Percentiles rank a stretch among this genome's conserved stretches.
These are phyloP conservation scores for Cercospora sp. DNA, from an alignment of 2,329 filamentous ascomycete species.

Conservation along the genomic window DNA sequence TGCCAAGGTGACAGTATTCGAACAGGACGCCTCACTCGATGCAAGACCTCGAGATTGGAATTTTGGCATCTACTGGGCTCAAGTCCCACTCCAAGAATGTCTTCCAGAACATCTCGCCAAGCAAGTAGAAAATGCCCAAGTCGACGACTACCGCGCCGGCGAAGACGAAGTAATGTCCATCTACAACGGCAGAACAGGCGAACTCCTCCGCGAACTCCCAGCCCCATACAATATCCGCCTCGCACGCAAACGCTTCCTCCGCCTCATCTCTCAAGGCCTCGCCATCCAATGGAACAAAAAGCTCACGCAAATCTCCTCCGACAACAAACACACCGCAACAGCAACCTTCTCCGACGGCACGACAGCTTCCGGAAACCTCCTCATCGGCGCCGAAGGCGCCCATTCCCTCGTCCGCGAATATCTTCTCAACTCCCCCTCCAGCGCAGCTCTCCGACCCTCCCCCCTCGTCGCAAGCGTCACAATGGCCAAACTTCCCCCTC, in stretches of 20 bases:
- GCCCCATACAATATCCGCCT: constrained; percentile 26
- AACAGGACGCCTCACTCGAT: constrained; percentile 23
- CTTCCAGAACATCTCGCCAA: constrained; percentile 21
- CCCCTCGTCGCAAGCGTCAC: constrained; percentile 23
- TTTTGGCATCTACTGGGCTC: constrained; percentile 27
- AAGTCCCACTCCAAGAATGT: constrained; percentile 25
- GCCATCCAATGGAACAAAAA: constrained; percentile 23
- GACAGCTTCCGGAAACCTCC: constrained; percentile 28
- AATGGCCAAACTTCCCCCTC: constrained; percentile 21
- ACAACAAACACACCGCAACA: constrained; percentile 16
- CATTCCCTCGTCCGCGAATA: constrained; percentile 34
- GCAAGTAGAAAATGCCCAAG: constrained; percentile 23
- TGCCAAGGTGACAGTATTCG: constrained; percentile 23
- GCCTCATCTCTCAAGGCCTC: constrained; percentile 20
- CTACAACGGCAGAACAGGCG: constrained; percentile 23
- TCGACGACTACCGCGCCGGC: constrained; percentile 22
- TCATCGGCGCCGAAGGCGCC: constrained; percentile 39
- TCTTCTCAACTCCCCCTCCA: constrained; percentile 18
- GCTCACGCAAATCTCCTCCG: constrained; percentile 15
- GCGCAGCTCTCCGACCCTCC: constrained; percentile 15
- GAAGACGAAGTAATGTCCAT: constrained; percentile 27
- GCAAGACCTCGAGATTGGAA: constrained; percentile 25
- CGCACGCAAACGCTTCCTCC: constrained; percentile 24
- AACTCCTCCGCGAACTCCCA: constrained; percentile 21
- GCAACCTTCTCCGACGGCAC: constrained; percentile 34